Percentiles rank a stretch among this genome's conserved stretches.
phyloP scores from a whole-genome alignment of 2,329 filamentous ascomycete species.

The Cladophialophora bantiana region DNA sequence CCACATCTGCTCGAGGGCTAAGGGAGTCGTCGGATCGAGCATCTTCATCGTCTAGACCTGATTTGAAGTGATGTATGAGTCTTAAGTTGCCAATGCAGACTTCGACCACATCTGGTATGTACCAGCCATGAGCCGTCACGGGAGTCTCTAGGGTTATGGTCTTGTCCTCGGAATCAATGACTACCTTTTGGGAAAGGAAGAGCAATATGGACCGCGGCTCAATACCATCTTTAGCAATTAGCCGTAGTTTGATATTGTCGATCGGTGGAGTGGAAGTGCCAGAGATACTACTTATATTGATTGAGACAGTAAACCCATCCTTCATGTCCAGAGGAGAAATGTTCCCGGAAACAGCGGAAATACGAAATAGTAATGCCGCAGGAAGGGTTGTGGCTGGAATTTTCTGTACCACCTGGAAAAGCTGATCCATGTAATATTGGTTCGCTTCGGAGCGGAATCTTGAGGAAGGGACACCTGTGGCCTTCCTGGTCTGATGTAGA shows the following conservation, averaged over 20 bases:
- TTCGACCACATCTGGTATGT: conserved; percentile 31
- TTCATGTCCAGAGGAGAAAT: conserved; percentile 72
- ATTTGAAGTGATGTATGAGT: conserved; percentile 34
- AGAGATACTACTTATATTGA: conserved; percentile 50
- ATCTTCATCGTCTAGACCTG: conserved; percentile 17
- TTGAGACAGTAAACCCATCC: conserved; percentile 75
- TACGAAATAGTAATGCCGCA: conserved; percentile 75
- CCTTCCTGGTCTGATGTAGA: conserved; percentile 53
- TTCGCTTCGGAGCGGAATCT: conserved; percentile 39
- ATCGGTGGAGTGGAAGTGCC: conserved; percentile 21
- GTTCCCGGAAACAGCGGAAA: conserved; percentile 70
- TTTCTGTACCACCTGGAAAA: conserved; percentile 57
- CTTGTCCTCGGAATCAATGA: conserved; percentile 63
- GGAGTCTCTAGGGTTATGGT: conserved; percentile 44
- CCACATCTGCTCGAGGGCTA: conserved; percentile 9
- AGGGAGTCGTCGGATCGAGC: conserved; percentile 9
- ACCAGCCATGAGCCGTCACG: conserved; percentile 37
- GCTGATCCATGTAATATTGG: conserved; percentile 48
- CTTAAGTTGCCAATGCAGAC: conserved; percentile 35
- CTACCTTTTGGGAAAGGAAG: conserved; percentile 60
- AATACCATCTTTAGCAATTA: conserved; percentile 28
- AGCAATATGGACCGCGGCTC: conserved; percentile 62
- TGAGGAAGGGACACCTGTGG: conserved; percentile 50
- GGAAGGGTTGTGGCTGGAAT: conserved; percentile 71
- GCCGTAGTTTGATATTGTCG: conserved; percentile 27